Evolutionary conservation across 495 filamentous ascomycete genomes (phyloP).

Genomic region (Xylaria intraflava): DNA sequence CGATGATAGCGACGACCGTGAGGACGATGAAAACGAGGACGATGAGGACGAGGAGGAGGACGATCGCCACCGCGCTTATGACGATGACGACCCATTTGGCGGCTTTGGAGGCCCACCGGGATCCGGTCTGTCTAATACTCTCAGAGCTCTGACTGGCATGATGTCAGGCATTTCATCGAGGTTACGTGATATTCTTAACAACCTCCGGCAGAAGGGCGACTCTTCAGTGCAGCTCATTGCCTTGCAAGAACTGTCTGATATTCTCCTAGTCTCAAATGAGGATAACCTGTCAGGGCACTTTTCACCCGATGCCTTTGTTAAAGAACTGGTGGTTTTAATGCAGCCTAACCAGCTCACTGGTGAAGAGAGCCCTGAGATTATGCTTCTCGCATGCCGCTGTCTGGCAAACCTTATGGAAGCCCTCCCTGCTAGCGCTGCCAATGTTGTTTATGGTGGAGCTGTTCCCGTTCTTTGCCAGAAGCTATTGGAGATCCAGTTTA

Average conservation of each 20-base stretch:
- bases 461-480: slow-evolving; percentile 93
- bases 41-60: slow-evolving; percentile 46
- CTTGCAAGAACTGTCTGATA: slow-evolving; percentile 86
- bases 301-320: slow-evolving; percentile 87
- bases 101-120: slow-evolving; percentile 61
- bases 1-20: slow-evolving; percentile 45
- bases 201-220: slow-evolving; percentile 81
- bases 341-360: slow-evolving; percentile 75
- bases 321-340: slow-evolving; percentile 90
- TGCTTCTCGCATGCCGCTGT: slow-evolving; percentile 93
- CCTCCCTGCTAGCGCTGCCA: slow-evolving; percentile 81
- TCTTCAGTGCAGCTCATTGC: slow-evolving; percentile 86
- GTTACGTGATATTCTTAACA: slow-evolving; percentile 74
- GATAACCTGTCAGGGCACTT: slow-evolving; percentile 96
- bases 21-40: slow-evolving; percentile 38
- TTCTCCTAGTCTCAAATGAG: slow-evolving; percentile 89
- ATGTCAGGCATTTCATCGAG: slow-evolving; percentile 75
- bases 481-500: slow-evolving; percentile 87
- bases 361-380: slow-evolving; percentile 93
- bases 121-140: slow-evolving; percentile 64
- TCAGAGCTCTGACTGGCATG: slow-evolving; percentile 84
- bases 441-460: slow-evolving; percentile 92
- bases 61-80: slow-evolving; percentile 44
- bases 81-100: slow-evolving; percentile 74
- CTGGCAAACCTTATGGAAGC: slow-evolving; percentile 98